These are phyloP conservation scores for Beta macrorhiza DNA, from an alignment of 179 eudicot genomes.

Conservation along the genomic window DNA sequence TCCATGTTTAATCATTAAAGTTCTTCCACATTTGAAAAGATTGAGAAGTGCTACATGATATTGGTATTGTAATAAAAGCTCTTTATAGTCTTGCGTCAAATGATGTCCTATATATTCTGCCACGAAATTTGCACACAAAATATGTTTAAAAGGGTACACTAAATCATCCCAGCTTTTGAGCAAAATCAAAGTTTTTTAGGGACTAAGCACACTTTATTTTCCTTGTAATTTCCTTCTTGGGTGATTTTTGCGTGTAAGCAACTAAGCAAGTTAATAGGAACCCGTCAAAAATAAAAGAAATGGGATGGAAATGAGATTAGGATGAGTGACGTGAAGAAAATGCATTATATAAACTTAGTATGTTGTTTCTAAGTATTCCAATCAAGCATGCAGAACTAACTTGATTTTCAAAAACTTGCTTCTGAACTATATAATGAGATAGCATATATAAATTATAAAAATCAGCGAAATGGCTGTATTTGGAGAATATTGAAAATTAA, in stretches of 20 bases:
- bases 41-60: background rate
- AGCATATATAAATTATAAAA: no score
- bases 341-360: background rate
- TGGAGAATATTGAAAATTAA: no score
- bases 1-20: constrained; percentile 7
- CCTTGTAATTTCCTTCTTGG: background rate
- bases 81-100: background rate
- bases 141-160: background rate
- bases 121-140: background rate
- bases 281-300: background rate
- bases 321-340: background rate
- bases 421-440: background rate
- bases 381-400: background rate
- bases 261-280: no score
- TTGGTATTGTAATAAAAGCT: background rate
- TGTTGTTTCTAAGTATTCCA: background rate
- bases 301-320: background rate
- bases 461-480: no score
- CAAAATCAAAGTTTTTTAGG: background rate
- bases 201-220: background rate
- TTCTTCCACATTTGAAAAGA: background rate
- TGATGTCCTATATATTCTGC: background rate
- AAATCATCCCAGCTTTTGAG: background rate
- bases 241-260: background rate
- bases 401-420: background rate